Evolutionary conservation across 352 stramenopile genomes (phyloP), one percentile per base, ranked within the genome.

Genomic region (Phytopythium delawarense): DNA sequence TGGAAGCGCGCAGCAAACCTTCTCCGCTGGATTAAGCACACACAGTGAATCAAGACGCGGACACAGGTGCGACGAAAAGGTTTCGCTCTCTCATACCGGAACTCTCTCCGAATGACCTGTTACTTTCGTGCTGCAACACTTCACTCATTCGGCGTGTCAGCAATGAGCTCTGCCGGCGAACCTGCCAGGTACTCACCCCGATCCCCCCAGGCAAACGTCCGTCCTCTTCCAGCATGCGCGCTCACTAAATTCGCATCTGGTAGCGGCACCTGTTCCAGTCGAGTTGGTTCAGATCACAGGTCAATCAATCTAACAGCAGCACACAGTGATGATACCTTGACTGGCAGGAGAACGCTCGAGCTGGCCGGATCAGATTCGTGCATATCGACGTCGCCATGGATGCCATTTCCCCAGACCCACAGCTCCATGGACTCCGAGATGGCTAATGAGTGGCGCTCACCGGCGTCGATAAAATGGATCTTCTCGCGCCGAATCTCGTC

Each of bases 121-220:
- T 23, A 20, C 28, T 52, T 50, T 51, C 25, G 42, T 51, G 55
- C 1, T 3, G 25, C 20, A 61, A 58, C 39, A 52, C 51, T 62
- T 13, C 2, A 53, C 23, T 35, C 57, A 59, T 11, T n/a, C 6
- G 0, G 40, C 40, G 7, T 21, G 16, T 46, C 20, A 46, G 40
- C 4, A 46, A n/a, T 46, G 40, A 46, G 16, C 7, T 23, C 0
- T 7, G 18, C 40, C 40, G n/a, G 15, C 18, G 20, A 45, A 20
- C 39, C 39, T 45, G 16, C 0, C 39, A 52, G 42, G n/a, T 2
- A 20, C 60, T 0, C 57, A 91, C 81, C 79, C 81, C 80, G 70
- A 66, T 93, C 84, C 3, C 84, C 84, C 82, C 85, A 92, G 2
- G 88, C 79, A 69, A 91, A 94, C 0, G 83, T 92, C 40, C 81